Evolutionary conservation across 129 eudicot genomes (phyloP).

Genomic region (Chrysanthemum makinoi): DNA sequence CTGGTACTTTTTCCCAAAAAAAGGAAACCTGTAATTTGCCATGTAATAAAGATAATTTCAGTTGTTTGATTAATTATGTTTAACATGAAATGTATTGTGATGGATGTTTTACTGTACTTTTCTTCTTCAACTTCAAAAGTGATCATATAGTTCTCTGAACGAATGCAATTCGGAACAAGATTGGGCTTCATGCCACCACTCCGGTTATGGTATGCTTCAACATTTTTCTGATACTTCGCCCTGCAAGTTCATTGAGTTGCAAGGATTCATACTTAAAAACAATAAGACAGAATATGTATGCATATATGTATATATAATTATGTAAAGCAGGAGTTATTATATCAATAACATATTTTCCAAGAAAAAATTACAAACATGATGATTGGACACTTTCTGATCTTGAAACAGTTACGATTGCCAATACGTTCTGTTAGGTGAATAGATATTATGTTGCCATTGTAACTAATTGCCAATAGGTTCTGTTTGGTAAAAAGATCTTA

Average conservation of each 20-base stretch:
- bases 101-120: constrained; percentile 51
- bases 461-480: too few relatives aligned
- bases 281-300: background rate
- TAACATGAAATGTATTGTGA: constrained; percentile 2
- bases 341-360: too few relatives aligned
- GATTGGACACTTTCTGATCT: too few relatives aligned
- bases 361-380: too few relatives aligned
- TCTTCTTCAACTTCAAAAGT: constrained; percentile 99
- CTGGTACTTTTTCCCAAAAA: constrained; percentile 93
- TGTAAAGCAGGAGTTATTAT: too few relatives aligned
- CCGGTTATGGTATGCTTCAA: constrained; percentile 90
- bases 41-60: constrained; percentile 7
- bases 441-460: too few relatives aligned
- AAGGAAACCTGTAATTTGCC: constrained; percentile 63
- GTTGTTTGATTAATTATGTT: background rate
- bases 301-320: background rate
- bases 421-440: too few relatives aligned
- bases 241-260: constrained; percentile 35
- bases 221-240: constrained; percentile 99
- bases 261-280: constrained; percentile 9
- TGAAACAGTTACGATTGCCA: too few relatives aligned
- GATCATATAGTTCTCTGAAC: constrained; percentile 94
- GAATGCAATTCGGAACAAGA: constrained; percentile 87
- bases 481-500: too few relatives aligned
- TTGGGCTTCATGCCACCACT: constrained; percentile 76